A percentile compares a stretch with the other conserved stretches of the same genome.
Conservation (phyloP, 805 yeast species). For the Wilhelminamyces savonicus region DNA sequence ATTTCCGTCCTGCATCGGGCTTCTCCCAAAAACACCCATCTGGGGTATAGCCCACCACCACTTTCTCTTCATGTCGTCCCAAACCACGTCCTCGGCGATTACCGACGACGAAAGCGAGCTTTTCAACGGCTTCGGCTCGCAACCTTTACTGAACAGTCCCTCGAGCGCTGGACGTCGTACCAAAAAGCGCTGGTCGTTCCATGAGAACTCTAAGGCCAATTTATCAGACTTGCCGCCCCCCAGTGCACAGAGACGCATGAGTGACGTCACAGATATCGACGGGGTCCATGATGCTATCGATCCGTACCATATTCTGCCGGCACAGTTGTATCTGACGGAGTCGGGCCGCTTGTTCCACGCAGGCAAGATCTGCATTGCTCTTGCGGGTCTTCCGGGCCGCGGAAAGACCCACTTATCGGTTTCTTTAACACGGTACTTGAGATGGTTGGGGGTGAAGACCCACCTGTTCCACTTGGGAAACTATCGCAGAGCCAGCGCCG, state of each 20-base stretch:
- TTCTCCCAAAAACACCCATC: no score
- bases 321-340: slow-evolving; percentile 88
- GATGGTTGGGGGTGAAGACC: slow-evolving; percentile 95
- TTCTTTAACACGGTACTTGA: slow-evolving; percentile 79
- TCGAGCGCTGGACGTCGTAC: slow-evolving; percentile 28
- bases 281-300: slow-evolving; percentile 64
- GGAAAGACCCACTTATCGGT: slow-evolving; percentile 94
- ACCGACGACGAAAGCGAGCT: slow-evolving; percentile 26
- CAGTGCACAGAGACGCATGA: slow-evolving; percentile 25
- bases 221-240: slow-evolving; percentile 27
- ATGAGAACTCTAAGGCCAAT: slow-evolving; percentile 29
- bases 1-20: no score
- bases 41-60: no score
- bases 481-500: slow-evolving; percentile 57
- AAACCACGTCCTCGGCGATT: background rate
- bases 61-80: no score
- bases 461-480: slow-evolving; percentile 90
- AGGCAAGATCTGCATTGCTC: slow-evolving; percentile 81
- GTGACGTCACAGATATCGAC: slow-evolving; percentile 35
- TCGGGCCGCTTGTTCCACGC: slow-evolving; percentile 93
- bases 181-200: slow-evolving; percentile 39
- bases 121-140: slow-evolving; percentile 31
- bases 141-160: slow-evolving; percentile 21
- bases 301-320: slow-evolving; percentile 73
- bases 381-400: slow-evolving; percentile 92